phyloP scores from a whole-genome alignment of 2,329 filamentous ascomycete genomes.

The Acrodontium crateriforme region DNA sequence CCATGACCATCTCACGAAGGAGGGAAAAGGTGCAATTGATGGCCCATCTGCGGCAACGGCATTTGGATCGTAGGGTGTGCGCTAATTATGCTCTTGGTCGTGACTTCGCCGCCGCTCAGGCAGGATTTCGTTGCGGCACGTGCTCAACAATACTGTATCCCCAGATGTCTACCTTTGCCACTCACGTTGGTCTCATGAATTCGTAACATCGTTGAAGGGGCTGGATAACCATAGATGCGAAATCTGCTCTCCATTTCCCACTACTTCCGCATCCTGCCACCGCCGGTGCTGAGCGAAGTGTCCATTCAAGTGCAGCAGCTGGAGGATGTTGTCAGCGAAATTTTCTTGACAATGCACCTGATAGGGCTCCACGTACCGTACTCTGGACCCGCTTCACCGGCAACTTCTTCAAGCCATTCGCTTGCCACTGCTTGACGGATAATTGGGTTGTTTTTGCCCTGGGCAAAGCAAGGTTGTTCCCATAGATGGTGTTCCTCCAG shows the following conservation, averaged over 20 bases:
- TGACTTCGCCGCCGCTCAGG: too few species aligned
- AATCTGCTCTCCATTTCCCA: not conserved
- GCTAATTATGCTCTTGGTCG: too few species aligned
- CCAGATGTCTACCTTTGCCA: too few species aligned
- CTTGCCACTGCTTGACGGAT: constrained; percentile 5
- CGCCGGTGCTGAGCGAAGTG: constrained; percentile 1
- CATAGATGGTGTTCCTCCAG: constrained; percentile 5
- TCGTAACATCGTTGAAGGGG: not conserved
- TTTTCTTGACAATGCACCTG: constrained; percentile 8
- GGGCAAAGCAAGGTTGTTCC: constrained; percentile 2
- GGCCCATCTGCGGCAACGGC: too few species aligned
- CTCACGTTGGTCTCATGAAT: not conserved
- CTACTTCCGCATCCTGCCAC: too few species aligned
- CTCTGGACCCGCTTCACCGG: constrained; percentile 8
- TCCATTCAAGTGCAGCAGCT: constrained; percentile 3
- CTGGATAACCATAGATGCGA: not conserved
- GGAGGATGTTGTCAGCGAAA: constrained; percentile 7
- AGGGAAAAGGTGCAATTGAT: too few species aligned
- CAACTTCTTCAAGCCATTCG: constrained; percentile 6
- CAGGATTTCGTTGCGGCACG: too few species aligned
- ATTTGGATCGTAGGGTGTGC: too few species aligned
- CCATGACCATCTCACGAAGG: too few species aligned
- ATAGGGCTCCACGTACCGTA: constrained; percentile 4
- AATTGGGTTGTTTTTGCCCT: constrained; percentile 3
- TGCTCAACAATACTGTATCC: too few species aligned